phyloP scores from a whole-genome alignment of 139 green algal species.

The Trebouxia sp. region DNA sequence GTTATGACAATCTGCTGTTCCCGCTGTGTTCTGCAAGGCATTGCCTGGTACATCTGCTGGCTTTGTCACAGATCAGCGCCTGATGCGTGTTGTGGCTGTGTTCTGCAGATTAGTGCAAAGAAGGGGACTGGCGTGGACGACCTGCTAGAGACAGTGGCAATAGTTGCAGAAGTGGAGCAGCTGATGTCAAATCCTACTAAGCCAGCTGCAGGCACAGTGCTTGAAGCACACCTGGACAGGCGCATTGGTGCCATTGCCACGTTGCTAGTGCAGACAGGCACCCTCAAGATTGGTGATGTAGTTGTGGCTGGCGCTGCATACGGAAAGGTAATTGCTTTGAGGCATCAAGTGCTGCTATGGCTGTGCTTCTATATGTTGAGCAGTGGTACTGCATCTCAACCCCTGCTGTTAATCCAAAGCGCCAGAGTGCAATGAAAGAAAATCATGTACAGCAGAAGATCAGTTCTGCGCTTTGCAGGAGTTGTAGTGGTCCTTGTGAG shows the following conservation, averaged over 20 bases:
- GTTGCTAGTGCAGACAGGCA: slow-evolving; percentile 90
- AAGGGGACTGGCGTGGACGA: slow-evolving; percentile 79
- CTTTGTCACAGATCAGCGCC: too few relatives aligned
- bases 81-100: too few relatives aligned
- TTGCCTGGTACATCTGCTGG: too few relatives aligned
- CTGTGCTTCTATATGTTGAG: too few relatives aligned
- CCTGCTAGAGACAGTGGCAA: slow-evolving; percentile 82
- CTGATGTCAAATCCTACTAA: slow-evolving; percentile 77
- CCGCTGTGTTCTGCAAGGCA: slow-evolving; percentile 50
- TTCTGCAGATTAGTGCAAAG: slow-evolving; percentile 79
- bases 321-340: slow-evolving; percentile 82
- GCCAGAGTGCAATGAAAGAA: too few relatives aligned
- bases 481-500: too few relatives aligned
- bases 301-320: slow-evolving; percentile 72
- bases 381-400: too few relatives aligned
- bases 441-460: too few relatives aligned
- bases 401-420: too few relatives aligned
- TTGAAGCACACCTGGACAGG: slow-evolving; percentile 93
- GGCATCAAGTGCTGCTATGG: too few relatives aligned
- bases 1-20: too few relatives aligned
- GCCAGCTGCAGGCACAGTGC: slow-evolving; percentile 83
- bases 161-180: slow-evolving; percentile 86
- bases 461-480: too few relatives aligned
- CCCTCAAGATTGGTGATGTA: slow-evolving; percentile 84
- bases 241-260: slow-evolving; percentile 81